phyloP scores from a whole-genome alignment of 2,329 filamentous ascomycete genomes.

The Colletotrichum cereale region DNA sequence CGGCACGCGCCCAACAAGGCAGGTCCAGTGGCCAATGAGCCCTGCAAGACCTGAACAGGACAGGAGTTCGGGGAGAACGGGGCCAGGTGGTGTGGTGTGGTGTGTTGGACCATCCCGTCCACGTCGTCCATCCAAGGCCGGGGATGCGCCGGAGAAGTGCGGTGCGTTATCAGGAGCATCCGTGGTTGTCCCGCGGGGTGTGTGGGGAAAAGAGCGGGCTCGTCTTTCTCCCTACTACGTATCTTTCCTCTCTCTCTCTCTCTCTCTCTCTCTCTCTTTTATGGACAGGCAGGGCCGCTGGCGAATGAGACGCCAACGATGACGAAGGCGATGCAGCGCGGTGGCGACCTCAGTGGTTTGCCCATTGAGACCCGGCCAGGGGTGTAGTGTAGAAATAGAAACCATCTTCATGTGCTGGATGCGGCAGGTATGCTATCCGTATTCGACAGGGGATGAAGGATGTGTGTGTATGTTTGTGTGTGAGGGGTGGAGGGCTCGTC shows the following conservation, averaged over 20 bases:
- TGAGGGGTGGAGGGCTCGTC: too few species aligned
- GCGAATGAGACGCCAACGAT: conserved; percentile 18
- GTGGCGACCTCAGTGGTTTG: not conserved
- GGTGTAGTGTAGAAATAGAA: not conserved
- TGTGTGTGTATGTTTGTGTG: not conserved
- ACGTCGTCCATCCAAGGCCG: conserved; percentile 19
- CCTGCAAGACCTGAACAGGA: conserved; percentile 4
- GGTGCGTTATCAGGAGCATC: not conserved
- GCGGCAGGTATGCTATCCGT: not conserved
- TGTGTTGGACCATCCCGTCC: conserved; percentile 5
- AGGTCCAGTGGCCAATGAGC: conserved; percentile 5
- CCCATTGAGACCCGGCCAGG: not conserved
- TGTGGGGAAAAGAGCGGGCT: conserved; percentile 2
- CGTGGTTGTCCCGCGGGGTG: not conserved
- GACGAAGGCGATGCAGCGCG: conserved; percentile 3
- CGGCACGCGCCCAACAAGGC: conserved; percentile 4
- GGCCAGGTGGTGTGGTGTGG: not conserved
- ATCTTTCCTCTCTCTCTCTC: conserved; percentile 2
- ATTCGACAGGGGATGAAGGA: not conserved
- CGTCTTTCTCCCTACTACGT: too few species aligned
- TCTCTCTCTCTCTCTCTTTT: conserved; percentile 2
- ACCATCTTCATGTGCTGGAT: not conserved
- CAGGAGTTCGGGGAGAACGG: not conserved
- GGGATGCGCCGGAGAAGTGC: conserved; percentile 22
- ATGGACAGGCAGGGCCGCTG: conserved; percentile 5